These are phyloP conservation scores for Neonectria magnoliae DNA, from an alignment of 2,329 filamentous ascomycete genomes.

Conservation along the genomic window DNA sequence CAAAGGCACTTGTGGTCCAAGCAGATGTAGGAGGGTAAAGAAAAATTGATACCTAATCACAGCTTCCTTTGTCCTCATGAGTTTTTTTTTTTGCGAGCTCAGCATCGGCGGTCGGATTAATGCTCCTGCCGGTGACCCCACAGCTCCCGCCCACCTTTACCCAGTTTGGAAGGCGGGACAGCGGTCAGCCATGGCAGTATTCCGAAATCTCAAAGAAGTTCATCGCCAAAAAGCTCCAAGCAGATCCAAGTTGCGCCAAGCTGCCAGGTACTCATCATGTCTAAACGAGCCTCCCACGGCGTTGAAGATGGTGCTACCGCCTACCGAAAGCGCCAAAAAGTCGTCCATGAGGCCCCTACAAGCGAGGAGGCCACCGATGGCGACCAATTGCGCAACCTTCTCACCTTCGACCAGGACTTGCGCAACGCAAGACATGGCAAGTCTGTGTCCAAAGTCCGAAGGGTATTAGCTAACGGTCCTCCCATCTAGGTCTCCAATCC, in stretches of 20 bases:
- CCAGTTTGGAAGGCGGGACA: slow-evolving; percentile 41
- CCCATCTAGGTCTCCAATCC: slow-evolving; percentile 66
- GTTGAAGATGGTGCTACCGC: slow-evolving; percentile 53
- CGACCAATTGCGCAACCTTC: slow-evolving; percentile 73
- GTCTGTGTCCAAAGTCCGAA: slow-evolving; percentile 25
- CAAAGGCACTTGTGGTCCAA: no score
- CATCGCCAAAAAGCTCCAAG: slow-evolving; percentile 15
- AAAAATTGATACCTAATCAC: no score
- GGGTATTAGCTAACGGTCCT: slow-evolving; percentile 6
- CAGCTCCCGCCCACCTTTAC: background rate
- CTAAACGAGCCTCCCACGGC: slow-evolving; percentile 55
- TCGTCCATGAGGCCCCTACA: slow-evolving; percentile 65
- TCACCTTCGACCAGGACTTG: slow-evolving; percentile 77
- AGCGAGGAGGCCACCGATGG: slow-evolving; percentile 70
- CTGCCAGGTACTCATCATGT: slow-evolving; percentile 50
- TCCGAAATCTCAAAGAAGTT: slow-evolving; percentile 47
- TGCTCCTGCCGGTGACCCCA: slow-evolving; percentile 21
- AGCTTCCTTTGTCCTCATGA: no score
- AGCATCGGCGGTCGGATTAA: slow-evolving; percentile 27
- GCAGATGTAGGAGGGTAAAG: no score
- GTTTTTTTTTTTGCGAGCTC: background rate
- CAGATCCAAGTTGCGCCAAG: slow-evolving; percentile 33
- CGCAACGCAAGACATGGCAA: slow-evolving; percentile 72
- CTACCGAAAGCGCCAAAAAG: slow-evolving; percentile 64
- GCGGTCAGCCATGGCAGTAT: slow-evolving; percentile 50